Percentiles rank a stretch among this genome's conserved stretches.
Conservation (phyloP, 2,329 filamentous ascomycete species). For the Clonostachys sp. region DNA sequence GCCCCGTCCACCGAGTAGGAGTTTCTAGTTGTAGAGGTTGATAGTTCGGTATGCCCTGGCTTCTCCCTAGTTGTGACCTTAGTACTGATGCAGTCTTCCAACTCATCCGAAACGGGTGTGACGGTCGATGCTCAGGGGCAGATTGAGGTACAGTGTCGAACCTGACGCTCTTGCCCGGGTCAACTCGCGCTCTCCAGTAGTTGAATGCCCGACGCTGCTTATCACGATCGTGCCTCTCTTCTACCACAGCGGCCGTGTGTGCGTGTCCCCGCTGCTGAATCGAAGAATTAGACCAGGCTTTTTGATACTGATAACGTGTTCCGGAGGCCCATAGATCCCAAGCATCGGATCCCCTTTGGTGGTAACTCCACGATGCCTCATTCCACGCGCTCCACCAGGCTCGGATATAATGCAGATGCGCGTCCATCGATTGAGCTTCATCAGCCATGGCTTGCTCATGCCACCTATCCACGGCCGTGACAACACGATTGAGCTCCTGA, state of each 20-base stretch:
- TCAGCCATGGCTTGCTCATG: slow-evolving; percentile 6
- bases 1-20: slow-evolving; percentile 41
- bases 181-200: slow-evolving; percentile 18
- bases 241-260: slow-evolving; percentile 25
- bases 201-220: slow-evolving; percentile 20
- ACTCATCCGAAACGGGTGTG: slow-evolving; percentile 11
- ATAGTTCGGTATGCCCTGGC: slow-evolving; percentile 11
- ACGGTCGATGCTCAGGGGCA: background rate
- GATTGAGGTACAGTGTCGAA: background rate
- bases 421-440: slow-evolving; percentile 8
- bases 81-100: slow-evolving; percentile 16
- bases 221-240: slow-evolving; percentile 22
- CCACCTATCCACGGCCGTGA: slow-evolving; percentile 12
- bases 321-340: slow-evolving; percentile 22
- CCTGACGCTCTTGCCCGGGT: slow-evolving; percentile 6
- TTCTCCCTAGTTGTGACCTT: slow-evolving; percentile 13
- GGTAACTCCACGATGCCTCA: slow-evolving; percentile 9
- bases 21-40: slow-evolving; percentile 22
- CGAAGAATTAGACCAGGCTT: slow-evolving; percentile 28
- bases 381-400: slow-evolving; percentile 15
- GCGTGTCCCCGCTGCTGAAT: slow-evolving; percentile 28
- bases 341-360: slow-evolving; percentile 15
- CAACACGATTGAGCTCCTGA: slow-evolving; percentile 5
- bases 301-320: slow-evolving; percentile 23
- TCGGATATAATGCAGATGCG: slow-evolving; percentile 10